These are phyloP conservation scores for Pseudophaeomoniella oleicola DNA, from an alignment of 2,329 filamentous ascomycete genomes.

Conservation along the genomic window DNA sequence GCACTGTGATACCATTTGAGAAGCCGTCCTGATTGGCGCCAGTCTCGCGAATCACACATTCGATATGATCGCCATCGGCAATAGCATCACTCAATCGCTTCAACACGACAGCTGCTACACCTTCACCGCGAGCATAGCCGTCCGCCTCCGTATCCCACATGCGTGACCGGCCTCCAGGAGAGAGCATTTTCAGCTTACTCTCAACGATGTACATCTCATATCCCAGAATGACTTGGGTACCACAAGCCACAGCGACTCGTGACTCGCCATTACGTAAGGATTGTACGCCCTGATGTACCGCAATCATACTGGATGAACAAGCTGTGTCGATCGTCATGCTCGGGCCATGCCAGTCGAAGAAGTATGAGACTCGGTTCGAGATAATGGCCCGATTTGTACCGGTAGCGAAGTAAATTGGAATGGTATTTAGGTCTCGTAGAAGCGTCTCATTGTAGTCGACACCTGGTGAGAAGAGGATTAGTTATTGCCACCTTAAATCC, in stretches of 20 bases:
- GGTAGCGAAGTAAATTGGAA: constrained; percentile 11
- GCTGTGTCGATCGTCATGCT: constrained; percentile 32
- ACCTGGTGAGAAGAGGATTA: background rate
- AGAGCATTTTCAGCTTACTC: constrained; percentile 28
- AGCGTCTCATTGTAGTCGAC: constrained; percentile 13
- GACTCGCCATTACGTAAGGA: constrained; percentile 16
- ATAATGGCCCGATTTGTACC: constrained; percentile 22
- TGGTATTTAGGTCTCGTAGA: constrained; percentile 11
- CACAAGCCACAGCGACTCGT: constrained; percentile 13
- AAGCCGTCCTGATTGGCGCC: constrained; percentile 22
- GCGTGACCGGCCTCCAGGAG: constrained; percentile 36
- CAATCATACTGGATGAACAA: constrained; percentile 27
- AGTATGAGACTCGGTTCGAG: constrained; percentile 25
- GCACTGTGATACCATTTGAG: constrained; percentile 21
- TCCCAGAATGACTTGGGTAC: constrained; percentile 15
- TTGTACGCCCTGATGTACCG: constrained; percentile 20
- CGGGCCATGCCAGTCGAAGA: constrained; percentile 25
- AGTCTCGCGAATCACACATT: constrained; percentile 21
- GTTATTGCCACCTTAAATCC: no score
- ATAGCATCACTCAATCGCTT: constrained; percentile 36
- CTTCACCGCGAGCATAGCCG: constrained; percentile 39
- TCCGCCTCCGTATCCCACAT: constrained; percentile 32
- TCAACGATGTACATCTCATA: constrained; percentile 18
- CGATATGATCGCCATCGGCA: constrained; percentile 28
- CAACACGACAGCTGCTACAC: constrained; percentile 33